Conservation (phyloP, 306 rosid species). For the Carpinus viminea region DNA sequence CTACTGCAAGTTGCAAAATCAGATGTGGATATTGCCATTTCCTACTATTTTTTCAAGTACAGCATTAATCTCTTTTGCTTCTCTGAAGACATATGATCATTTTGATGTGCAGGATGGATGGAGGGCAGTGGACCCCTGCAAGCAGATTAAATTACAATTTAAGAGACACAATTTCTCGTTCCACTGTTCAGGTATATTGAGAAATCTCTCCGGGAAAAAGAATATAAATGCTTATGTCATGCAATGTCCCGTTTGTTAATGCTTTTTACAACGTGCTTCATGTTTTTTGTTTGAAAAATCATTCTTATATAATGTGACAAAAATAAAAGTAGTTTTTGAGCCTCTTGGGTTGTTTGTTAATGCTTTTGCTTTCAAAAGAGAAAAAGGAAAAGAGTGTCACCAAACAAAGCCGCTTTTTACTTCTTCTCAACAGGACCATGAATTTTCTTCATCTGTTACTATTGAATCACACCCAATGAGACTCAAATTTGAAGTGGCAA, state of each 20-base stretch:
- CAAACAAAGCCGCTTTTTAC: too few relatives aligned
- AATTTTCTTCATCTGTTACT: neutral
- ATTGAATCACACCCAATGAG: neutral
- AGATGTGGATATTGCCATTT: neutral
- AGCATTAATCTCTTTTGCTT: neutral
- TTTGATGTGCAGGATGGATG: conserved; percentile 68
- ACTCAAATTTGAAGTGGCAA: neutral
- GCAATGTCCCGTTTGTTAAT: too few relatives aligned
- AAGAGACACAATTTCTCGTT: conserved; percentile 75
- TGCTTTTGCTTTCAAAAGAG: too few relatives aligned
- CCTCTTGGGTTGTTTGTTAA: too few relatives aligned
- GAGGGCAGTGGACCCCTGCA: conserved; percentile 71
- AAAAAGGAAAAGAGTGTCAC: too few relatives aligned
- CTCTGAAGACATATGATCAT: conserved; percentile 2
- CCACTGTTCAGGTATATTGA: conserved; percentile 67
- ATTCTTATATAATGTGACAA: too few relatives aligned
- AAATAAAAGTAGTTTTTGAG: too few relatives aligned
- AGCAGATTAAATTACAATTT: conserved; percentile 67
- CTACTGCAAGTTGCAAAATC: neutral
- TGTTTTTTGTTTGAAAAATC: too few relatives aligned
- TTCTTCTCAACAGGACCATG: too few relatives aligned
- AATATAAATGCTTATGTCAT: too few relatives aligned
- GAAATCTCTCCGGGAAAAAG: neutral
- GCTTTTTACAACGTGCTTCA: too few relatives aligned
- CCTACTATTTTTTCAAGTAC: neutral